Evolutionary conservation across 495 filamentous ascomycete genomes (phyloP), one percentile per base, ranked within the genome.

Genomic region (Aspergillus hancockii): DNA sequence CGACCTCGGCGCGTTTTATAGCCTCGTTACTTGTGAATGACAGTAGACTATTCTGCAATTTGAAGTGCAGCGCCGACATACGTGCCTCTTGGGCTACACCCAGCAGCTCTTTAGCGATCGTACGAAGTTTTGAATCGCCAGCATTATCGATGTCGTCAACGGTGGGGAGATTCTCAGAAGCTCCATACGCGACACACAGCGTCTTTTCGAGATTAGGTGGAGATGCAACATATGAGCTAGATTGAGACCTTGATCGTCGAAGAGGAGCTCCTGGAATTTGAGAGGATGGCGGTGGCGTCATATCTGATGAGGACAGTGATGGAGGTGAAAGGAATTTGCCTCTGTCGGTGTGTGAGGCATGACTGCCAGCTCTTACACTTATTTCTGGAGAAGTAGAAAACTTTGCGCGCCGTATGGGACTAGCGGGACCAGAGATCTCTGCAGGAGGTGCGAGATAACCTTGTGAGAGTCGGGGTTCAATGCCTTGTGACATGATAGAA

Each of bases 51-150:
- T 94, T 91, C 69, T 97, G 93, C 49, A 98, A 75, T 67, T 94
- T 96, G 78, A 95, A 88, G 68, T 98, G 94, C 23, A 95, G 87
- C 1, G 90, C 88, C 47, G 89, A 88, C 80, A 91, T 90, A 50
- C 91, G 90, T 54, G 85, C 81, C 59, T 90, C 86, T 49, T 81
- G 76, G 8, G 86, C 72, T 8, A 81, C 73, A 10, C 70, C 66
- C 28, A 81, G 70, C 1, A 87, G 69, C 22, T 83, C 81, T 31
- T 77, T 74, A 36, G 84, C 81, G 52, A 93, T 83, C 31, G 74
- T 78, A 36, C 85, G 83, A 50, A 91, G 79, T 60, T 87, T 83
- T 1, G 80, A 75, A 25, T 81, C 73, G 6, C 79, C 77, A 32
- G 85, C 85, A 38, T 79, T 82, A 46, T 83, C 79, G 46, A 96